phyloP scores from a whole-genome alignment of 2,329 filamentous ascomycete genomes.

The Colletotrichum kahawae region DNA sequence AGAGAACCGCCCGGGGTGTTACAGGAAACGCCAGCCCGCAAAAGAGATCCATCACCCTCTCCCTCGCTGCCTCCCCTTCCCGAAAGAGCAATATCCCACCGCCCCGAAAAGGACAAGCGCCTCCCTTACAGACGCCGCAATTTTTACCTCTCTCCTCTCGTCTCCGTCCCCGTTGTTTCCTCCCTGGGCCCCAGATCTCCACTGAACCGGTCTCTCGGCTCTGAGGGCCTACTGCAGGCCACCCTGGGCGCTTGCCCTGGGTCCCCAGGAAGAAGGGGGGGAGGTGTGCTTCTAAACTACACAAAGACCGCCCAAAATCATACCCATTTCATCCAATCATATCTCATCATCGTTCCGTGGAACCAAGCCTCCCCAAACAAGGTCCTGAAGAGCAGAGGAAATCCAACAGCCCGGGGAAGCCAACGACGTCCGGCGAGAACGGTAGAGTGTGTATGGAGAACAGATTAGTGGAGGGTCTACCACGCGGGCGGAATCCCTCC shows the following conservation, averaged over 20 bases:
- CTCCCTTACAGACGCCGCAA: conserved; percentile 8
- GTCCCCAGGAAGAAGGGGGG: conserved; percentile 27
- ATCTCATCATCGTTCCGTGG: conserved; percentile 51
- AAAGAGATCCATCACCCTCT: neutral
- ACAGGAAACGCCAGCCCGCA: neutral
- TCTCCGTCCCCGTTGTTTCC: neutral
- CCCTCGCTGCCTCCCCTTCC: conserved; percentile 26
- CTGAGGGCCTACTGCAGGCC: conserved; percentile 29
- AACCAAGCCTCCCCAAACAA: conserved; percentile 37
- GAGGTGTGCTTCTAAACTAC: conserved; percentile 48
- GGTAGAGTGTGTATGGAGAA: neutral
- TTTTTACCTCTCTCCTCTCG: neutral
- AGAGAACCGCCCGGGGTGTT: conserved; percentile 2
- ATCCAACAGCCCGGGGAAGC: neutral
- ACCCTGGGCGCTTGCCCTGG: conserved; percentile 30
- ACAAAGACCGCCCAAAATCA: conserved; percentile 34
- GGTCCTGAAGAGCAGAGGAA: neutral
- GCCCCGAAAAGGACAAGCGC: conserved; percentile 38
- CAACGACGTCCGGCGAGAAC: neutral
- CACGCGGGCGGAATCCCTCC: conserved; percentile 1
- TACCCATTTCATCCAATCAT: conserved; percentile 55
- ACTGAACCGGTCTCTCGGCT: neutral
- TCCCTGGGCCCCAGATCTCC: neutral
- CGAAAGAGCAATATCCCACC: conserved; percentile 34
- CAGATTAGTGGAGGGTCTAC: neutral